Base-by-base conservation (phyloP, 176 grass and related monocot genomes). In the Metroxylon sagu region DNA sequence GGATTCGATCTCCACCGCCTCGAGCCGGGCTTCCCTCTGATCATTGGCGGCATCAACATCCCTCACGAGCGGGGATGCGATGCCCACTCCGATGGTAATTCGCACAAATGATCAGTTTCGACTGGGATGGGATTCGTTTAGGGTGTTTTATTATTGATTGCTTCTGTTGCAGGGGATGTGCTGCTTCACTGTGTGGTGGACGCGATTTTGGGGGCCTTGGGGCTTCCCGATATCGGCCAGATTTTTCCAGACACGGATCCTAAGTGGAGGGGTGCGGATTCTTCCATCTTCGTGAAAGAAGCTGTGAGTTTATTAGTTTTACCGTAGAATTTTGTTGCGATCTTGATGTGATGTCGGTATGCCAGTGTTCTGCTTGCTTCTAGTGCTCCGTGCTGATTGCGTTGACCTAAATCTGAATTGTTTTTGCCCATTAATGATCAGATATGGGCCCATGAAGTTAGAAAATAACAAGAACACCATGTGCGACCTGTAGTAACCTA, bases 1-100 rank as follows among this genome's bases (percentile, higher is more conserved):
- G 93, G 93, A 5, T 98, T 98, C 59, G 93, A 98, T 77, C 86
- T 98, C 65, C 93, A 98, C 70, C 87, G 93, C 63, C 93, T 98
- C 53, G 93, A 98, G 62, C 93, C 87, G n/a, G 71, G 35, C 27
- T 74, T 98, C 62, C 84, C 87, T n/a, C 81, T 98, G 70, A 98
- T 98, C 72, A 98, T 98, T 54, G 93, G 93, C 10, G 93, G 93
- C 66, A 67, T 98, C 49, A 69, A 67, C 81, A 80, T 98, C 73
- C 93, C 93, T 39, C 93, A 98, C 74, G 93, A 98, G 65, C 80
- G 87, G 65, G 93, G 93, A 31, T 92, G 87, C 76, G 79, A 98
- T 23, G 93, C 93, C 31, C 93, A 92, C 76, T 98, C 93, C 39
- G 93, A 98, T 54, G 93, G 93, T 98, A 77, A 35, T 19, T 43